phyloP scores from a whole-genome alignment of 306 rosid species.

The Cucurbita pepo region DNA sequence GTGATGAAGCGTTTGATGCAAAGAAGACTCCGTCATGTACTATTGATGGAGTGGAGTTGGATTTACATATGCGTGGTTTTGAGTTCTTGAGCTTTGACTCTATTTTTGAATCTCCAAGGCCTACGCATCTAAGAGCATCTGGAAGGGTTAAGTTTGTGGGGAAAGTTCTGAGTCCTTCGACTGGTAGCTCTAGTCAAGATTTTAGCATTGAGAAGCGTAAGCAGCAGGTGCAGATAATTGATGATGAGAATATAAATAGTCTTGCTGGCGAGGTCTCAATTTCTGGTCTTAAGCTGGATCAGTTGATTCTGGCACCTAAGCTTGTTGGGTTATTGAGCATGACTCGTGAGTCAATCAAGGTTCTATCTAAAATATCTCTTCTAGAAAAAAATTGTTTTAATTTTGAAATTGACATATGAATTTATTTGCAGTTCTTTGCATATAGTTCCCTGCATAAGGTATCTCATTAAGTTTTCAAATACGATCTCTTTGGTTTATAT shows the following conservation, averaged over 20 bases:
- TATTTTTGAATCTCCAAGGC: slow-evolving; percentile 65
- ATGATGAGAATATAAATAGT: slow-evolving; percentile 25
- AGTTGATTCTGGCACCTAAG: slow-evolving; percentile 82
- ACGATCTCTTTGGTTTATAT: neutral
- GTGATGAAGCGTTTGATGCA: slow-evolving; percentile 22
- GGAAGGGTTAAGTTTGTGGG: slow-evolving; percentile 86
- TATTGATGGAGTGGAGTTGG: slow-evolving; percentile 63
- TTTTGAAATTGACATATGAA: neutral
- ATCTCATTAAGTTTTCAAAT: neutral
- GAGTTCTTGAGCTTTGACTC: slow-evolving; percentile 62
- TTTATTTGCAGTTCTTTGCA: neutral
- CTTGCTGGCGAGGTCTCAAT: slow-evolving; percentile 69
- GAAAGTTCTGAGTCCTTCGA: slow-evolving; percentile 42
- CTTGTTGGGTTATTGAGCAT: slow-evolving; percentile 54
- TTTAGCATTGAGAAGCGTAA: slow-evolving; percentile 19
- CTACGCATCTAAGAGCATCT: slow-evolving; percentile 63
- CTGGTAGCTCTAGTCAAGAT: slow-evolving; percentile 24
- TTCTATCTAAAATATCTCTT: slow-evolving; percentile 11
- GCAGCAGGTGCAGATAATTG: slow-evolving; percentile 16
- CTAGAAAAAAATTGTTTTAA: neutral
- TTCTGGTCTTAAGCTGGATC: slow-evolving; percentile 81
- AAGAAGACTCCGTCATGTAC: slow-evolving; percentile 33
- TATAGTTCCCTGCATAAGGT: neutral
- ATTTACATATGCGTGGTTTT: slow-evolving; percentile 75
- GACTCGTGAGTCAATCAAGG: slow-evolving; percentile 61